These are phyloP conservation scores for Colletotrichum zoysiae DNA, from an alignment of 2,329 filamentous ascomycete species.

Conservation along the genomic window DNA sequence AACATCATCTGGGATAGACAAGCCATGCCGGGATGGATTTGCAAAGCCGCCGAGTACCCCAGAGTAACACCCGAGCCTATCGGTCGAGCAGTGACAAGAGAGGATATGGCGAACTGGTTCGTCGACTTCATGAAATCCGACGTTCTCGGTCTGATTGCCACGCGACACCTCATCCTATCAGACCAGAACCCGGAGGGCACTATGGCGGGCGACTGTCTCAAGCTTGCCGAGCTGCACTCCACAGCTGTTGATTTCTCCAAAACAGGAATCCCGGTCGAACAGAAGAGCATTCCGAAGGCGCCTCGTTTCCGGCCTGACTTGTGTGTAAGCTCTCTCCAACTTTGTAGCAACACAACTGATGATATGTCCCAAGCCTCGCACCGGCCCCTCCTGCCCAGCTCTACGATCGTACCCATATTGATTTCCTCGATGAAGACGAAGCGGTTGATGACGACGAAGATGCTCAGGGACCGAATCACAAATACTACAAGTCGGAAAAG, in stretches of 20 bases:
- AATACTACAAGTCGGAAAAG: constrained; percentile 77
- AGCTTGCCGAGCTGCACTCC: constrained; percentile 74
- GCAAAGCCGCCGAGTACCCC: constrained; percentile 78
- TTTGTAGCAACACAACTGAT: constrained; percentile 11
- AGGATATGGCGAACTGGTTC: constrained; percentile 85
- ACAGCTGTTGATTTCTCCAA: constrained; percentile 83
- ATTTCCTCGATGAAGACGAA: constrained; percentile 48
- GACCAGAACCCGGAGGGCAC: constrained; percentile 69
- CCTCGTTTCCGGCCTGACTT: constrained; percentile 65
- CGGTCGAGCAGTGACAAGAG: constrained; percentile 66
- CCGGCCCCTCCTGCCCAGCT: constrained; percentile 59
- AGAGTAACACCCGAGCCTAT: constrained; percentile 69
- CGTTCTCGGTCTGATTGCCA: constrained; percentile 74
- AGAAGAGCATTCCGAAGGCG: constrained; percentile 56
- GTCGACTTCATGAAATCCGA: constrained; percentile 81
- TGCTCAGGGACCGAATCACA: constrained; percentile 57
- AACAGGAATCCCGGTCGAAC: constrained; percentile 72
- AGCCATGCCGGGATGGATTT: constrained; percentile 58
- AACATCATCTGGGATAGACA: constrained; percentile 79
- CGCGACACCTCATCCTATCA: constrained; percentile 72
- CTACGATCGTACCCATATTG: constrained; percentile 59
- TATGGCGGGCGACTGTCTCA: constrained; percentile 61
- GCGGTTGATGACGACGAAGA: constrained; percentile 62
- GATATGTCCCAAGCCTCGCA: constrained; percentile 54
- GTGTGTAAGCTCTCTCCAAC: constrained; percentile 53